Percentiles rank a stretch among this genome's conserved stretches.
Conservation (phyloP, 768 basidiomycete species). For the Sarcodon sp. region DNA sequence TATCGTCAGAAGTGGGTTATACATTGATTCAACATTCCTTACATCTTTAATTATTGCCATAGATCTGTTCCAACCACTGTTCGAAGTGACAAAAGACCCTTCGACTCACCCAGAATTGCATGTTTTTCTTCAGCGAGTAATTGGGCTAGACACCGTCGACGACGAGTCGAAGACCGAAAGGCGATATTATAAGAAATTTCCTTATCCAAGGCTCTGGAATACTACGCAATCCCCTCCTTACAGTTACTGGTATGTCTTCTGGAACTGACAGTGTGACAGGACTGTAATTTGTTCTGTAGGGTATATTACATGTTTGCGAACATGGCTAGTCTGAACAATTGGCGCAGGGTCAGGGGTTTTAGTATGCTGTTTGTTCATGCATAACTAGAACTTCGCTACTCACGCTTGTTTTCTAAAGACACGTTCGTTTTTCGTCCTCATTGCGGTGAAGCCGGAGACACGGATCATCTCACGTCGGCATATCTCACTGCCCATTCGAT, state of each 20-base stretch:
- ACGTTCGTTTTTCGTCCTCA: conserved; percentile 97
- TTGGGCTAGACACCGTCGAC: conserved; percentile 98
- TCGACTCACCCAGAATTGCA: conserved; percentile 86
- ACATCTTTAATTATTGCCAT: background rate
- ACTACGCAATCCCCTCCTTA: conserved; percentile 85
- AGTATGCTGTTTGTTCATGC: conserved; percentile 37
- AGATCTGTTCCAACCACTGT: conserved; percentile 91
- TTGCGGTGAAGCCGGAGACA: conserved; percentile 95
- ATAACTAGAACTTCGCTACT: background rate
- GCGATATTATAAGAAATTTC: conserved; percentile 87
- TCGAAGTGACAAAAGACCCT: conserved; percentile 93
- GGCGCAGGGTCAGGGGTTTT: conserved; percentile 80
- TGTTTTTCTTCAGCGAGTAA: conserved; percentile 85
- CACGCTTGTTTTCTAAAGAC: conserved; percentile 30
- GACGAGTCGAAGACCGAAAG: conserved; percentile 94
- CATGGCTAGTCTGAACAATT: conserved; percentile 89
- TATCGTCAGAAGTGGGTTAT: conserved; percentile 68
- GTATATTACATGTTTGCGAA: conserved; percentile 98
- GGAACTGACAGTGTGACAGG: background rate
- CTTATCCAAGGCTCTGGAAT: conserved; percentile 85
- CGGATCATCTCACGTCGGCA: conserved; percentile 92
- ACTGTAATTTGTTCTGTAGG: conserved; percentile 27
- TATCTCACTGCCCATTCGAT: conserved; percentile 97
- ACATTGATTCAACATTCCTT: background rate
- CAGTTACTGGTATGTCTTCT: conserved; percentile 72